phyloP scores from a whole-genome alignment of 257 asterid genomes.

The Nicotiana otophora region DNA sequence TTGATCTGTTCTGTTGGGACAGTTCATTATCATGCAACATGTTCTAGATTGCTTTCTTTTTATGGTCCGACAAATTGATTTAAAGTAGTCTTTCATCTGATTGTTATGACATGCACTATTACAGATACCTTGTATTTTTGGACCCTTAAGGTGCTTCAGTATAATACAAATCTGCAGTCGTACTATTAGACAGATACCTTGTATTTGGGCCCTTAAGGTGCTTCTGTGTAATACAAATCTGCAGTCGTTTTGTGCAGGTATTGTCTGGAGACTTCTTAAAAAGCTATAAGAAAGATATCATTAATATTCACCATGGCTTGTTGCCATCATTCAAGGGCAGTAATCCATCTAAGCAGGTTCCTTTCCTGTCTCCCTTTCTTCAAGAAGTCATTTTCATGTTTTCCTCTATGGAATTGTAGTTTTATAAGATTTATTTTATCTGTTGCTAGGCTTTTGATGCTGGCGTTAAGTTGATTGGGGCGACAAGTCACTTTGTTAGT shows the following conservation, averaged over 20 bases:
- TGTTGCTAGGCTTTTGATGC: slow-evolving; percentile 80
- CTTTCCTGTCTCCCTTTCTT: slow-evolving; percentile 13
- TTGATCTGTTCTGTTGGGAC: neutral
- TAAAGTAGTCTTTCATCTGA: neutral
- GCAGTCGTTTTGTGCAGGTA: slow-evolving; percentile 48
- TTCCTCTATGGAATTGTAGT: neutral
- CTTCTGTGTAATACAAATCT: slow-evolving; percentile 13
- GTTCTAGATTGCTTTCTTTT: neutral
- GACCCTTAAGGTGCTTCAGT: neutral
- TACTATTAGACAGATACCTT: neutral
- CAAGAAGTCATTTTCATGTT: neutral
- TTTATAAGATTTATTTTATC: neutral
- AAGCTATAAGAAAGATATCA: slow-evolving; percentile 64
- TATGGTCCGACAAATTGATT: neutral
- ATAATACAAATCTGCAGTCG: slow-evolving; percentile 19
- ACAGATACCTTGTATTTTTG: neutral
- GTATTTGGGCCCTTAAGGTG: neutral
- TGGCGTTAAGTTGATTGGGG: slow-evolving; percentile 95
- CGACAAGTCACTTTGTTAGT: slow-evolving; percentile 87
- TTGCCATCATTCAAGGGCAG: slow-evolving; percentile 98
- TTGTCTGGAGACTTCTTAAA: slow-evolving; percentile 71
- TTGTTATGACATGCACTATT: neutral
- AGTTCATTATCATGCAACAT: neutral
- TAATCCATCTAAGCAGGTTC: slow-evolving; percentile 81
- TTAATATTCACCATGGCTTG: slow-evolving; percentile 91